Evolutionary conservation across 2,329 filamentous ascomycete genomes (phyloP), one percentile per base, ranked within the genome.

Genomic region (Exophiala viscosa): DNA sequence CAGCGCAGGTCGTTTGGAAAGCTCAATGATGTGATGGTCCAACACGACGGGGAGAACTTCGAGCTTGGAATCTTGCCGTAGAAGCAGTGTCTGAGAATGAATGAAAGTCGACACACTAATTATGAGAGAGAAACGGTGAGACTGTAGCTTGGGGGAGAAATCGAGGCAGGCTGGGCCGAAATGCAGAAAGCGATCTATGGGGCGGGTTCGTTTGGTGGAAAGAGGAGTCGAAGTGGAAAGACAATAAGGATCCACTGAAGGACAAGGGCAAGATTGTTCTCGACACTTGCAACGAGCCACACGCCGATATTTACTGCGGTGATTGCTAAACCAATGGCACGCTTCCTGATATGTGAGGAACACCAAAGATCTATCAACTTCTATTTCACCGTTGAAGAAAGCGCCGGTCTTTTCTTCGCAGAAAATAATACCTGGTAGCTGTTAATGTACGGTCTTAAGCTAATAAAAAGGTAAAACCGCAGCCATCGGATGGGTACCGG

Each of bases 111-210:
- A 18, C 15, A 20, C 17, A 31, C n/a, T 34, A 54, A 36, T 36
- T 36, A n/a, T 15, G 14, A 40, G 38, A 38, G 32, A 14, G 11
- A 46, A 48, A 31, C 43, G 45, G 38, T 31, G 36, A 33, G 23
- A 39, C 36, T 13, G 33, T 11, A 39, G 33, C 45, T 47, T 36
- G 15, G 15, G 45, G 48, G 40, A 45, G 45, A 44, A 50, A 51
- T 54, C 52, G 56, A 43, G 56, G 56, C 56, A 59, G 53, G 56
- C 43, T 59, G 53, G 53, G 53, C 47, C 56, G 56, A 59, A 54
- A 50, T 20, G 39, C 20, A 36, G 33, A 13, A 28, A 36, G 32
- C 18, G 28, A 9, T 23, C 9, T 45, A 46, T 47, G 52, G 47
- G 44, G 54, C 44, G 53, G 40, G 48, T 15, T 14, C 10, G 15